Conservation (phyloP, 805 yeast species). For the Metschnikowia dekortorum region DNA sequence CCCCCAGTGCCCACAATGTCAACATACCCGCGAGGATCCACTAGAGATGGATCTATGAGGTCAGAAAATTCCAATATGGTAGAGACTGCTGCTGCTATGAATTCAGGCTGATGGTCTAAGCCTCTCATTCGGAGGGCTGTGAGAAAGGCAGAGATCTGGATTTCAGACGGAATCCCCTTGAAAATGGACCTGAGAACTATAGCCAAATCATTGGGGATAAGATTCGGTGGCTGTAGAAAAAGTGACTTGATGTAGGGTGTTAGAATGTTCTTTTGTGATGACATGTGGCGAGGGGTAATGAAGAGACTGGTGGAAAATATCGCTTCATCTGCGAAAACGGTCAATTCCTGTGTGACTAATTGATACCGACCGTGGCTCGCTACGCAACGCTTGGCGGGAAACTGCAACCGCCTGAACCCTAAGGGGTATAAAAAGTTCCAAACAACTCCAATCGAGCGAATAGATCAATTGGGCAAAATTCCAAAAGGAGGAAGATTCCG, state of each 20-base stretch:
- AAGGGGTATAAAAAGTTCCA: background rate
- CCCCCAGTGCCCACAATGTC: slow-evolving; percentile 99
- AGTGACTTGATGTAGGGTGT: slow-evolving; percentile 65
- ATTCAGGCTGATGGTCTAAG: slow-evolving; percentile 75
- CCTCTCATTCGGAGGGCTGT: slow-evolving; percentile 71
- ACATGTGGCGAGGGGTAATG: background rate
- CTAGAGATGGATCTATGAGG: slow-evolving; percentile 41
- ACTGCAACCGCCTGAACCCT: background rate
- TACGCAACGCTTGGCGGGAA: background rate
- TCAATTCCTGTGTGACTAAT: slow-evolving; percentile 3
- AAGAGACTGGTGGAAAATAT: background rate
- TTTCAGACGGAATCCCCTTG: slow-evolving; percentile 55
- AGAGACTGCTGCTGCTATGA: slow-evolving; percentile 79
- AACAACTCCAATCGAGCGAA: background rate
- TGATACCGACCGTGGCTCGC: background rate
- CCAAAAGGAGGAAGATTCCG: no score
- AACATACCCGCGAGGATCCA: slow-evolving; percentile 51
- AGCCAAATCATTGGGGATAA: slow-evolving; percentile 62
- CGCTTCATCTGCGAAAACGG: slow-evolving; percentile 2
- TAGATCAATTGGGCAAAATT: background rate
- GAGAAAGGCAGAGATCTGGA: slow-evolving; percentile 75
- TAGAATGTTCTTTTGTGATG: slow-evolving; percentile 23
- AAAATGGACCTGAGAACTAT: slow-evolving; percentile 60
- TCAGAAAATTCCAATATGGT: slow-evolving; percentile 66
- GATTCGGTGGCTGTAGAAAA: slow-evolving; percentile 52